These are phyloP conservation scores for Tilletiopsis washingtonensis DNA, from an alignment of 1,284 basidiomycete genomes.

Conservation along the genomic window DNA sequence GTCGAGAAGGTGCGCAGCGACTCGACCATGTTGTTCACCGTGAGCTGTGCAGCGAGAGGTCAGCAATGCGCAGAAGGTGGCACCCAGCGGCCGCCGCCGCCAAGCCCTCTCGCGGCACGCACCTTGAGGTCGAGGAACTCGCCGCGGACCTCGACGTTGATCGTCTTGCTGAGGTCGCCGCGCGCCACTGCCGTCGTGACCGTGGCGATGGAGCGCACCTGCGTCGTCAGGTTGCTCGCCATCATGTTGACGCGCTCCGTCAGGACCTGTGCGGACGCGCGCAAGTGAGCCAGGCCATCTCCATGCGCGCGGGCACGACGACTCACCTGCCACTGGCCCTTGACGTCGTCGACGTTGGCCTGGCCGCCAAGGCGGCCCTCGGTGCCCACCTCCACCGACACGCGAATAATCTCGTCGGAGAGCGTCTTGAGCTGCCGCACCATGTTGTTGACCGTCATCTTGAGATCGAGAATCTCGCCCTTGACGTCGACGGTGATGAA, in stretches of 20 bases:
- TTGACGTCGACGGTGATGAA: conserved; percentile 91
- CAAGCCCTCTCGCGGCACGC: neutral
- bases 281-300: too few relatives aligned
- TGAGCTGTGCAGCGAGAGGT: conserved; percentile 3
- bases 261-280: too few relatives aligned
- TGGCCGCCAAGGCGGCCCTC: conserved; percentile 81
- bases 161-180: conserved; percentile 46
- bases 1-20: conserved; percentile 47
- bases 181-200: conserved; percentile 45
- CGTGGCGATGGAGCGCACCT: conserved; percentile 59
- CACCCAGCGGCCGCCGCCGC: neutral
- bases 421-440: conserved; percentile 42
- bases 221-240: conserved; percentile 69
- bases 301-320: too few relatives aligned
- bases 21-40: conserved; percentile 48
- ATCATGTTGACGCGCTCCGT: conserved; percentile 49
- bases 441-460: conserved; percentile 51
- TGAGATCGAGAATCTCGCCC: conserved; percentile 93
- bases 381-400: conserved; percentile 77
- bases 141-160: conserved; percentile 46
- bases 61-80: neutral
- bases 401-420: conserved; percentile 55
- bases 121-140: conserved; percentile 46
- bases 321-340: conserved; percentile 51
- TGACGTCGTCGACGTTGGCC: conserved; percentile 60